Evolutionary conservation across 768 basidiomycete genomes (phyloP).

Genomic region (Cantharellus cinnabarinus): DNA sequence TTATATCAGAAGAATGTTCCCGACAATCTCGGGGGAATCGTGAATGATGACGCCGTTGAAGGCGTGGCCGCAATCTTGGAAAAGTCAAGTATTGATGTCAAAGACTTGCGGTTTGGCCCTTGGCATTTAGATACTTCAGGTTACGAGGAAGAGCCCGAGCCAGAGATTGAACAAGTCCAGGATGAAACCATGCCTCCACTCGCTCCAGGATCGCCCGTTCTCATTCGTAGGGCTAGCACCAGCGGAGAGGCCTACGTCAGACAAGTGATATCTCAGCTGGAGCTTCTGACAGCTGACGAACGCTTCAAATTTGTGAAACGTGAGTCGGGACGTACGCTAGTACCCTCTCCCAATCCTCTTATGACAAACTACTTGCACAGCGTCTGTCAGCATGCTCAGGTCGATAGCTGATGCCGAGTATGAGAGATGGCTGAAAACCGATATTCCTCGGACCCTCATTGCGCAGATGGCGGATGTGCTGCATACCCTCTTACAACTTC

Average conservation of each 20-base stretch:
- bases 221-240: not conserved
- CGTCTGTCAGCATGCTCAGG: not conserved
- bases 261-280: not conserved
- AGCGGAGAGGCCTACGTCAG: not conserved
- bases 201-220: too few relatives aligned
- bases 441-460: not conserved
- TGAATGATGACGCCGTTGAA: not conserved
- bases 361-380: not conserved
- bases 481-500: not conserved
- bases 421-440: not conserved
- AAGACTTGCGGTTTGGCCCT: not conserved
- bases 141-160: not conserved
- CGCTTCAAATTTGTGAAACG: not conserved
- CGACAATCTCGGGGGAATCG: not conserved
- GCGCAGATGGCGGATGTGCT: not conserved
- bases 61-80: not conserved
- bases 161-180: too few relatives aligned
- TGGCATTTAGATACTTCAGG: not conserved
- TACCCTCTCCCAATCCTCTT: not conserved
- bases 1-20: not conserved
- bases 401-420: not conserved
- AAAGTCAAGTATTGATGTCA: not conserved
- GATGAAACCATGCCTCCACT: too few relatives aligned
- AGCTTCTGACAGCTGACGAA: not conserved
- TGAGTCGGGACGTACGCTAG: not conserved